Base-by-base conservation (phyloP, 257 asterid genomes). In the Ilex aquifolium region DNA sequence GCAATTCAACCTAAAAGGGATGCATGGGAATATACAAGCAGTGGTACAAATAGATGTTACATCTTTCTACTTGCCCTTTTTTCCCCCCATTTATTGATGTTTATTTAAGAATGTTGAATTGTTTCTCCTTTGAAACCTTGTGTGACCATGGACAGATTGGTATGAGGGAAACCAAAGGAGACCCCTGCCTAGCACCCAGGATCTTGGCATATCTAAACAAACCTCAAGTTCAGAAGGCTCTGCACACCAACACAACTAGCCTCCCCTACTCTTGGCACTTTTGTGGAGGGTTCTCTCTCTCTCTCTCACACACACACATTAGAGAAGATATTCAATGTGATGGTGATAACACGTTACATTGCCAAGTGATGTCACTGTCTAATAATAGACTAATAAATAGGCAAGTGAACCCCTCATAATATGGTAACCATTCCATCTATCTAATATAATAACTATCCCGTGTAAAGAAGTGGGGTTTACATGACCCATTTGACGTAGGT, bases 201-300 rank as follows among this genome's bases (percentile, higher is more conserved):
- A 62, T 52, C 40, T 0, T 17, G 14, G 32, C 50, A 16, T 69
- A 69, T 40, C 64, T 74, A 15, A 65, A 51, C 17, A 65, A 50
- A 2, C 63, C 57, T 60, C 58, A 51, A 16, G 79, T 74, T 65
- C 79, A 74, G 49, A 61, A 60, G 42, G 79, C 72, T 10, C 39
- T 74, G 13, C 79, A 74, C 57, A 72, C 64, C 30, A 69, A 69
- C 30, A 29, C 54, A 7, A 50, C 74, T 59, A 17, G 39, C 32
- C 2, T 32, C 57, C 69, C 65, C 15, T 56, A 65, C 36, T 3
- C 62, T 32, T 74, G 72, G 79, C 30, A 46, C 53, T 56, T 49
- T 13, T 74, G 72, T 32, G 40, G 36, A 14, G 75, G 72, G 79
- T 69, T 2, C 31, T n/a, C 17, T 48, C 13, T 7, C 12, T 53